Base-by-base conservation (phyloP, 2,329 filamentous ascomycete genomes). In the Hypocreales sp. region DNA sequence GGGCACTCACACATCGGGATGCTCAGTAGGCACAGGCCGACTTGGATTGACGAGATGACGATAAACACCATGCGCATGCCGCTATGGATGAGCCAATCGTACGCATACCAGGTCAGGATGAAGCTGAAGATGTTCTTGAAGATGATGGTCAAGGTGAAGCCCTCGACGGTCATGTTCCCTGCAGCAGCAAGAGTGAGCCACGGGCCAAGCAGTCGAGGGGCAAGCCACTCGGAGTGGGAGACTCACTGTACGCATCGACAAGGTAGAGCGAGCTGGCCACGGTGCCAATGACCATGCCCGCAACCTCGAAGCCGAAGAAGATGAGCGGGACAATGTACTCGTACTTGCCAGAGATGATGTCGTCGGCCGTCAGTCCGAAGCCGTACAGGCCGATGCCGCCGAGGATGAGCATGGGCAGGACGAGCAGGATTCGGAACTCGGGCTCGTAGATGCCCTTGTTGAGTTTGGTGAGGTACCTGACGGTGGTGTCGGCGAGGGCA, bases 101-200 rank as follows among this genome's bases (percentile, higher is more conserved):
- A 92, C 1, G 82, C 83, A 39, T 71, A 78, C 48, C 76, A 92
- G 0, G 86, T 92, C 30, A 94, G 58, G 6, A 73, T 71, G 42
- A 92, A 94, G 35, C 76, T 80, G 56, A 94, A 92, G 35, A 94
- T 67, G 52, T 94, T 93, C 55, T 94, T 94, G 63, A 94, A 93
- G 29, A 93, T 75, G 37, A 93, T 67, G 48, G 90, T 69, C 52
- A 82, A 81, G 0, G 84, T 93, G 48, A 93, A 92, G 6, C 75
- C 80, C 53, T 94, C 86, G 25, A 93, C 71, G 1, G 81, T 72
- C 31, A 92, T 71, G 35, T 87, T 76, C 7, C 75, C 77, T 80
- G 28, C 20, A 8, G 5, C 8, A 1, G 4, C 11, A 22, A 22
- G 7, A 18, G 32, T 39, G 11, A 42, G 40, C 17, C 21, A 5